Conservation (phyloP, 1,284 basidiomycete species). For the Xerocomus cyaneibrunnescens region DNA sequence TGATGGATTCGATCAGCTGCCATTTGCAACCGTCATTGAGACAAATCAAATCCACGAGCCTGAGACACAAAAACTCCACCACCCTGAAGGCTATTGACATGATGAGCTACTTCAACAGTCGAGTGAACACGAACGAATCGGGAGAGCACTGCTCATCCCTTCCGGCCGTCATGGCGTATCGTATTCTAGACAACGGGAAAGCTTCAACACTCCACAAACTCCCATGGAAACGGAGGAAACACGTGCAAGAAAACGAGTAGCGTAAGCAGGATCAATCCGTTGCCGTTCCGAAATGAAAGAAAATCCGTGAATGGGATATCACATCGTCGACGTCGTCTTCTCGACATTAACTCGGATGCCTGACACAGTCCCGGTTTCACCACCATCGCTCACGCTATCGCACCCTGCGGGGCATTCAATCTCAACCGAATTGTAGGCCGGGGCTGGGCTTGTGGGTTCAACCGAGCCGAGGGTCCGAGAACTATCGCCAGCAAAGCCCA, state of each 20-base stretch:
- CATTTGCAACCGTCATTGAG: not conserved
- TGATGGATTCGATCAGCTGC: not conserved
- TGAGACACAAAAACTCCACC: not conserved
- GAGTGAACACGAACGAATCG: conserved; percentile 7
- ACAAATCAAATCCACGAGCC: not conserved
- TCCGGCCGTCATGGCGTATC: conserved; percentile 12
- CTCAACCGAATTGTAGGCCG: conserved; percentile 53
- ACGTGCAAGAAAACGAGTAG: conserved; percentile 26
- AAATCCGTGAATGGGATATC: conserved; percentile 13
- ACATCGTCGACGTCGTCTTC: conserved; percentile 55
- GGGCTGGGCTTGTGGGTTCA: conserved; percentile 46
- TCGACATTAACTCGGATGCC: conserved; percentile 69
- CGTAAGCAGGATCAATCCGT: conserved; percentile 28
- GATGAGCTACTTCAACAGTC: not conserved
- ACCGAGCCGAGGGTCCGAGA: conserved; percentile 34
- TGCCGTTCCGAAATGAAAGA: conserved; percentile 24
- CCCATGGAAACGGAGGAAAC: conserved; percentile 7
- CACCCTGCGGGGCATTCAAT: conserved; percentile 40
- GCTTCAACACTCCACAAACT: conserved; percentile 10
- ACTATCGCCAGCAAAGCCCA: conserved; percentile 37
- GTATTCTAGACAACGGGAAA: conserved; percentile 25
- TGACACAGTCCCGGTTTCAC: conserved; percentile 31
- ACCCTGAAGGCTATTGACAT: not conserved
- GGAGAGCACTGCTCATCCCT: conserved; percentile 20
- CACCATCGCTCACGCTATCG: conserved; percentile 40